A percentile compares a stretch with the other conserved stretches of the same genome.
Conservation (phyloP, 177 flowering plant species). For the Vitis hybrid region DNA sequence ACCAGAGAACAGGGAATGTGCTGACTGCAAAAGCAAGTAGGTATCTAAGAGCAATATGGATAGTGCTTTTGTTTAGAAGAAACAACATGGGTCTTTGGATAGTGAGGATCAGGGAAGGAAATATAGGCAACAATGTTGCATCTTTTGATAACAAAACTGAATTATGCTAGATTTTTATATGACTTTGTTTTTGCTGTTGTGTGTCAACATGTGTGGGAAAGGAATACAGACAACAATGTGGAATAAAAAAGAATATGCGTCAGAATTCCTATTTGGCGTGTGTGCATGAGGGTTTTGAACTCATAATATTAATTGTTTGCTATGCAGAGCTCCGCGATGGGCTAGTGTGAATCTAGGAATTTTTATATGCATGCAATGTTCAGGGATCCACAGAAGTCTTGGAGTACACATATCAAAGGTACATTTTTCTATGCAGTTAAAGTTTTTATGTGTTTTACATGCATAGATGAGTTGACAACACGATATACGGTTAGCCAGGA, state of each 20-base stretch:
- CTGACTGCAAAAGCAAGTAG: slow-evolving; percentile 57
- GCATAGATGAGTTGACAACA: too few species aligned
- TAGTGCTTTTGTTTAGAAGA: slow-evolving; percentile 1
- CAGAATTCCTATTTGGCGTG: too few species aligned
- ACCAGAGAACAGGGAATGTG: slow-evolving; percentile 55
- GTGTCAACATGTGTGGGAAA: too few species aligned
- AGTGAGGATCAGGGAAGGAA: not conserved
- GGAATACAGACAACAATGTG: too few species aligned
- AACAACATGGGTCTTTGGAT: not conserved
- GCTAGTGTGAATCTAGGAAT: slow-evolving; percentile 65
- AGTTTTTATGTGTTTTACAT: too few species aligned
- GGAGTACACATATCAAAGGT: slow-evolving; percentile 75
- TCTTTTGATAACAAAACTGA: too few species aligned
- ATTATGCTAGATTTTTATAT: too few species aligned
- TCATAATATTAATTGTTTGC: slow-evolving; percentile 1
- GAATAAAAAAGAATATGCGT: too few species aligned
- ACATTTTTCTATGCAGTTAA: not conserved
- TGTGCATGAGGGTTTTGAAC: too few species aligned
- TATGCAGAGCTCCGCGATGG: slow-evolving; percentile 60
- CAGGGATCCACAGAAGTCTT: slow-evolving; percentile 63
- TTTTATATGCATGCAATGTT: slow-evolving; percentile 65
- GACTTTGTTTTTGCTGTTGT: too few species aligned
- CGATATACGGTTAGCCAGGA: too few species aligned
- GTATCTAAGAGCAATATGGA: not conserved
- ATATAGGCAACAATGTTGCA: too few species aligned